Evolutionary conservation across 352 stramenopile species (phyloP).

Genomic region (Elongisporangium prolatum): DNA sequence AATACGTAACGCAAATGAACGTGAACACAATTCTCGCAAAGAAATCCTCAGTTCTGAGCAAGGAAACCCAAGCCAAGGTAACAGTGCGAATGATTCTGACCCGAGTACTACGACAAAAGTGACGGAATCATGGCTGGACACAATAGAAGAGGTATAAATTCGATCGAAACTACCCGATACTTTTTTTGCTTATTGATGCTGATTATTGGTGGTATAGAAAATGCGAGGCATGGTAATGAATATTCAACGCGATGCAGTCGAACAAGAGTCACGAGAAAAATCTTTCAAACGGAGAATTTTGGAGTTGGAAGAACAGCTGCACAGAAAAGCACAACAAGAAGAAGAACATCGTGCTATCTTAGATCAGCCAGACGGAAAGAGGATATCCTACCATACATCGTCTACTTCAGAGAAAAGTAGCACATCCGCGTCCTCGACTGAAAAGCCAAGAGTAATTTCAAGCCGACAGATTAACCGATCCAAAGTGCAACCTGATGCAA

Average conservation of each 20-base stretch:
- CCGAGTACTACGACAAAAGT: neutral
- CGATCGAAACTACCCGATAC: neutral
- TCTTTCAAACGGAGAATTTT: constrained; percentile 18
- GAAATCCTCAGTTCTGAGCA: neutral
- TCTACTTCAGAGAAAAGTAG: neutral
- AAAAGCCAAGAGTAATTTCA: neutral
- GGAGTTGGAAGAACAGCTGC: constrained; percentile 23
- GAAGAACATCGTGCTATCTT: constrained; percentile 26
- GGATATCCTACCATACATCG: neutral
- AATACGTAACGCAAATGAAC: neutral
- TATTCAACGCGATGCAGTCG: constrained; percentile 2
- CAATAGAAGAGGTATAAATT: neutral
- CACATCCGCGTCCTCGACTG: neutral
- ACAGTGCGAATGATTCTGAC: neutral
- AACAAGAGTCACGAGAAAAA: constrained; percentile 6
- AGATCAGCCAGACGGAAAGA: neutral
- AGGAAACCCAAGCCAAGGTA: neutral
- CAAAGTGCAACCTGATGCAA: neutral
- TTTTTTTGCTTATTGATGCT: neutral
- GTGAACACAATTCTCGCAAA: neutral
- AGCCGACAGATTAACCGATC: neutral
- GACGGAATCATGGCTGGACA: neutral
- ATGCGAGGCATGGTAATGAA: constrained; percentile 8
- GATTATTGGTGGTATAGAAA: constrained; percentile 5
- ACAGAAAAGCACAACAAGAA: constrained; percentile 17